phyloP scores from a whole-genome alignment of 139 green algal species.

The Ulvella scutata region DNA sequence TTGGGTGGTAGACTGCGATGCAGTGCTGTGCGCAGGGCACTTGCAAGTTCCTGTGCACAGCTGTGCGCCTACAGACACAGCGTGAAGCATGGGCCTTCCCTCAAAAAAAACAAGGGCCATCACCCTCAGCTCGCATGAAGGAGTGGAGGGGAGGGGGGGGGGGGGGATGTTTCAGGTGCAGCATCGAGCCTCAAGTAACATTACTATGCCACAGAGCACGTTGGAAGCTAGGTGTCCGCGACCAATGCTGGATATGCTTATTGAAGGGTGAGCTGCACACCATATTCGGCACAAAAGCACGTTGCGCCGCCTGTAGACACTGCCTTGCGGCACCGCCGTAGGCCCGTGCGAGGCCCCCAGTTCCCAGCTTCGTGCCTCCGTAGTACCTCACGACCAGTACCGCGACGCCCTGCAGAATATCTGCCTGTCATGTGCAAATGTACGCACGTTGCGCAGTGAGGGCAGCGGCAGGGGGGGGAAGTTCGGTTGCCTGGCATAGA shows the following conservation, averaged over 20 bases:
- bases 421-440: too few relatives aligned
- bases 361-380: conserved; percentile 73
- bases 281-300: conserved; percentile 15
- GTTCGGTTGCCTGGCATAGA: too few relatives aligned
- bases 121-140: neutral
- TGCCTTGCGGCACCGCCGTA: conserved; percentile 59
- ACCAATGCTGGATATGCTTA: too few relatives aligned
- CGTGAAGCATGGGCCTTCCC: too few relatives aligned
- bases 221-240: neutral
- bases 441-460: too few relatives aligned
- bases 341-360: conserved; percentile 62
- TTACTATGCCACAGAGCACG: neutral
- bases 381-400: conserved; percentile 68
- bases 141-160: neutral
- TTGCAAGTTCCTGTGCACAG: too few relatives aligned
- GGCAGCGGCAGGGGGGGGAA: too few relatives aligned
- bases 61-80: too few relatives aligned
- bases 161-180: neutral
- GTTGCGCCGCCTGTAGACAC: conserved; percentile 30
- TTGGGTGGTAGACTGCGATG: too few relatives aligned
- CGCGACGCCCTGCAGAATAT: conserved; percentile 44
- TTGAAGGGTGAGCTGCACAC: conserved; percentile 12
- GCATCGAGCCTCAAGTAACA: neutral
- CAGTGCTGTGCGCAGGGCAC: too few relatives aligned
- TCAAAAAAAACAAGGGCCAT: neutral